Percentiles rank a stretch among this genome's conserved stretches.
Evolutionary conservation across 768 basidiomycete species (phyloP).

Genomic region (Hebeloma cylindrosporum): DNA sequence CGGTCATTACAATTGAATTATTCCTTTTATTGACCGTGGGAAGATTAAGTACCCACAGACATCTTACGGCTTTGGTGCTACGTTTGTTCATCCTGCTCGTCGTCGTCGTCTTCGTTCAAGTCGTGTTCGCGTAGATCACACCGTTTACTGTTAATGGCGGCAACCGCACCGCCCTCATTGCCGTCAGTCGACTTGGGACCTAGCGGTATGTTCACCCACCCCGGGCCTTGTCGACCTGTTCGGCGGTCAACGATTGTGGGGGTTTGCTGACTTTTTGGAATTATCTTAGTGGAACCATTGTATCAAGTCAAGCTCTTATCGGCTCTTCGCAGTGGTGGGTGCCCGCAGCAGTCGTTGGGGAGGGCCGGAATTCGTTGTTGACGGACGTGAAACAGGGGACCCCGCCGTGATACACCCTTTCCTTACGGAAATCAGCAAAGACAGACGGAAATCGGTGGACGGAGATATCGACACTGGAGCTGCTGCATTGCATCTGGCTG

Average conservation of each 20-base stretch:
- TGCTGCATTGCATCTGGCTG: constrained; percentile 76
- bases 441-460: constrained; percentile 51
- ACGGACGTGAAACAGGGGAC: constrained; percentile 49
- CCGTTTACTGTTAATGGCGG: constrained; percentile 10
- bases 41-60: too few species aligned
- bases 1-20: too few species aligned
- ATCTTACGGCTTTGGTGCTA: too few species aligned
- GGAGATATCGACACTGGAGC: constrained; percentile 63
- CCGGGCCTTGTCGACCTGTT: too few species aligned
- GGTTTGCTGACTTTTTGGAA: not conserved
- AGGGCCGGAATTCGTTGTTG: not conserved
- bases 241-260: not conserved
- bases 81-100: too few species aligned
- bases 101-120: too few species aligned
- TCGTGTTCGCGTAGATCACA: too few species aligned
- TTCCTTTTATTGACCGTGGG: too few species aligned
- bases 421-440: constrained; percentile 71
- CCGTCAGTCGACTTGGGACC: not conserved
- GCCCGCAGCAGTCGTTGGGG: not conserved
- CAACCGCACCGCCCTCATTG: too few species aligned
- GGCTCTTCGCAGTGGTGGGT: constrained; percentile 60
- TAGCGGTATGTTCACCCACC: constrained; percentile 8
- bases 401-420: constrained; percentile 80
- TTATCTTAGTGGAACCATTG: constrained; percentile 40
- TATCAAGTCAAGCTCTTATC: constrained; percentile 66